Evolutionary conservation across 1,284 basidiomycete genomes (phyloP).

Genomic region (Afroboletus lepidellus): DNA sequence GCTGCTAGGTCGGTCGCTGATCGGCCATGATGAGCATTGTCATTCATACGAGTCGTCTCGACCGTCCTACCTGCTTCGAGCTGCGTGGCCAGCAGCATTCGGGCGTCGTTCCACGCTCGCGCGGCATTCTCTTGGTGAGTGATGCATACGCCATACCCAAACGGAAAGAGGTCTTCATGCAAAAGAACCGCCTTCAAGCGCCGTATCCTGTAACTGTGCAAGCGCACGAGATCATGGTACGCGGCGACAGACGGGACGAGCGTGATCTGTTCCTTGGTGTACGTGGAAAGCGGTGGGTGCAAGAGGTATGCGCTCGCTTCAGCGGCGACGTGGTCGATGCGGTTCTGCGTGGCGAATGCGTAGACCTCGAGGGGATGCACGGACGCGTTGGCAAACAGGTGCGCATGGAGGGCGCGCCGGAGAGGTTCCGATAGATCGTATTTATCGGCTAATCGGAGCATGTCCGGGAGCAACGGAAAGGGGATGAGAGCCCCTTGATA

Average conservation of each 20-base stretch:
- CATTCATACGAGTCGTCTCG: neutral
- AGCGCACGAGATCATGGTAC: conserved; percentile 55
- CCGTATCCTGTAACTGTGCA: conserved; percentile 55
- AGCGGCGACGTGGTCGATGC: conserved; percentile 46
- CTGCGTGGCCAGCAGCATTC: conserved; percentile 37
- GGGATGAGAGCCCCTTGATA: conserved; percentile 49
- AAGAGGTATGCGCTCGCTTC: conserved; percentile 56
- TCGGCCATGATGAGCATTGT: conserved; percentile 10
- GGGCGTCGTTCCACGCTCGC: conserved; percentile 50
- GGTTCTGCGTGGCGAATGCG: conserved; percentile 45
- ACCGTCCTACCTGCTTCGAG: conserved; percentile 50
- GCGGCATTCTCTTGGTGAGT: conserved; percentile 45
- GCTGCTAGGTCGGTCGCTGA: conserved; percentile 60
- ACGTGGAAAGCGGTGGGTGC: conserved; percentile 49
- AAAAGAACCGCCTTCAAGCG: conserved; percentile 48
- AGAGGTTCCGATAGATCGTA: conserved; percentile 51
- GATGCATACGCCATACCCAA: conserved; percentile 61
- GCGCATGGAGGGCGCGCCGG: conserved; percentile 42
- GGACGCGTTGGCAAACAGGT: conserved; percentile 55
- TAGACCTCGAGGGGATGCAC: conserved; percentile 56
- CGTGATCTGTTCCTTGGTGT: conserved; percentile 49
- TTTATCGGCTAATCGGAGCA: conserved; percentile 61
- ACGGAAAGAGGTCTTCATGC: conserved; percentile 62
- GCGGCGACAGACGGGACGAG: conserved; percentile 53
- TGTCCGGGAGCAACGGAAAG: conserved; percentile 53